These are phyloP conservation scores for Ustilago lituana DNA, from an alignment of 1,284 basidiomycete genomes.

Conservation along the genomic window DNA sequence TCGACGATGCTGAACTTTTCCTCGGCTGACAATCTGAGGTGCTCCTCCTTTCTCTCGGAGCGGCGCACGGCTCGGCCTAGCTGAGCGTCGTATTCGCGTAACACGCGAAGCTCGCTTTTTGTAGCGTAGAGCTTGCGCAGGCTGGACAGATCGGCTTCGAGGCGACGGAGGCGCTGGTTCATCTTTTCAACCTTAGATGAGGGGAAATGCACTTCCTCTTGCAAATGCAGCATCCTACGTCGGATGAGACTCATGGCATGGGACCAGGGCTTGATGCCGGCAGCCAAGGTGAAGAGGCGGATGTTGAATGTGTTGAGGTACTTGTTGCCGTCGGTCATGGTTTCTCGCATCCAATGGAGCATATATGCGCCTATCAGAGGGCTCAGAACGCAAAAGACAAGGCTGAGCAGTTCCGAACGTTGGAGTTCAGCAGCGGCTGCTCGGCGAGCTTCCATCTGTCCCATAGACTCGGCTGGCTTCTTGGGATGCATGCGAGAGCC, in stretches of 20 bases:
- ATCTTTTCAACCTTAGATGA: constrained; percentile 64
- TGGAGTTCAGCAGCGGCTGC: constrained; percentile 60
- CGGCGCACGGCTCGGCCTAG: constrained; percentile 64
- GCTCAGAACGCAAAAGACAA: constrained; percentile 61
- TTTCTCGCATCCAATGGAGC: constrained; percentile 62
- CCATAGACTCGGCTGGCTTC: constrained; percentile 7
- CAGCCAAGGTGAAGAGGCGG: constrained; percentile 66
- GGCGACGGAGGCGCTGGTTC: constrained; percentile 54
- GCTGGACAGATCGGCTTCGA: constrained; percentile 63
- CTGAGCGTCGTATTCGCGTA: constrained; percentile 66
- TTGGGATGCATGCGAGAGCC: not conserved
- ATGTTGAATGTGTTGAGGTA: constrained; percentile 66
- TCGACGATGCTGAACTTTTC: constrained; percentile 62
- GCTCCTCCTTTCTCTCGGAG: constrained; percentile 61
- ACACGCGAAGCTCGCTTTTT: constrained; percentile 62
- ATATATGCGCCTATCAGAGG: constrained; percentile 65
- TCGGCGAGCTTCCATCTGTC: constrained; percentile 30
- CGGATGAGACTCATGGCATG: constrained; percentile 48
- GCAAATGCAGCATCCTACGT: constrained; percentile 59
- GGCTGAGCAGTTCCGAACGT: constrained; percentile 63
- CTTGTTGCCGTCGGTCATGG: constrained; percentile 62
- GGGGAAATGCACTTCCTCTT: constrained; percentile 64
- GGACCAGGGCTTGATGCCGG: constrained; percentile 66
- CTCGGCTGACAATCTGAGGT: constrained; percentile 54
- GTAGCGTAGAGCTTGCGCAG: constrained; percentile 58